Evolutionary conservation across 2,329 filamentous ascomycete genomes (phyloP).

Genomic region (Ceratocystis cubensis): DNA sequence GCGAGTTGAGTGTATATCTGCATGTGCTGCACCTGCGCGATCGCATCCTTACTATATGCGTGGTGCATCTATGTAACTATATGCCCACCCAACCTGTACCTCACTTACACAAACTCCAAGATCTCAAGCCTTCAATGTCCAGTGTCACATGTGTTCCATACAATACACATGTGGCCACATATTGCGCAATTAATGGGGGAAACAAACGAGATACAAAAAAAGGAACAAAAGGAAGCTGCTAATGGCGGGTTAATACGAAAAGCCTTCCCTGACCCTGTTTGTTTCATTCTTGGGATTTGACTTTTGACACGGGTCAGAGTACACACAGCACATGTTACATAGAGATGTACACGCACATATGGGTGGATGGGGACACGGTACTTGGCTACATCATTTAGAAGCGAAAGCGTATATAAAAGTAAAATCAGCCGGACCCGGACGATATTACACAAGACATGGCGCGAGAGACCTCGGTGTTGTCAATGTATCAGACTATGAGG

Average conservation of each 20-base stretch:
- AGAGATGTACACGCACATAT: no score
- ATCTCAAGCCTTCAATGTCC: not conserved
- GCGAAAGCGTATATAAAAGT: no score
- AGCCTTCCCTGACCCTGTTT: not conserved
- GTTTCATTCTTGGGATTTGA: conserved; percentile 4
- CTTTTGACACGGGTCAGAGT: not conserved
- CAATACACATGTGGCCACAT: not conserved
- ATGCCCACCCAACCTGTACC: not conserved
- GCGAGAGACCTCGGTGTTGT: no score
- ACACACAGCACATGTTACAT: not conserved
- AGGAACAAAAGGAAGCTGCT: not conserved
- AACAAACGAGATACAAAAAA: not conserved
- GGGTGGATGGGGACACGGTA: no score
- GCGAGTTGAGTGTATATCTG: no score
- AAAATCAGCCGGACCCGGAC: no score
- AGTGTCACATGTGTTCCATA: not conserved
- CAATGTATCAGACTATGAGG: no score
- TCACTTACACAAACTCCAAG: not conserved
- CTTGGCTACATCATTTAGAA: no score
- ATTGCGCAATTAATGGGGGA: not conserved
- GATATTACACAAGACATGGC: no score
- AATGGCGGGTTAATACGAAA: not conserved
- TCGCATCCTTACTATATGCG: no score
- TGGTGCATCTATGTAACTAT: not conserved
- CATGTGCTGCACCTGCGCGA: no score